Base-by-base conservation (phyloP, 805 yeast species). In the Alloascoidea africana region DNA sequence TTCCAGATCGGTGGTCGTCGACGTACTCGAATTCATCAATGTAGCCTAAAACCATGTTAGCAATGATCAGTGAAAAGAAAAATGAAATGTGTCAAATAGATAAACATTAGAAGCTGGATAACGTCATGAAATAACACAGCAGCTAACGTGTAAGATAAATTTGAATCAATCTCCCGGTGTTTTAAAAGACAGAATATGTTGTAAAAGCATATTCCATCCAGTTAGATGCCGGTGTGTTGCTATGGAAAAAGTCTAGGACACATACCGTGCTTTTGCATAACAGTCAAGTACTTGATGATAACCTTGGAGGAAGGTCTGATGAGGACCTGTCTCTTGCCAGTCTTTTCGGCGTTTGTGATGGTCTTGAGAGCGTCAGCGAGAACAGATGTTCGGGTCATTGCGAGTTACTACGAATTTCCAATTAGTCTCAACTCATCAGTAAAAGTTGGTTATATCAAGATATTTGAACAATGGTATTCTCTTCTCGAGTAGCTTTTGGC, bases 241-340 rank as follows among this genome's bases (percentile, higher is more conserved):
- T n/a, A n/a, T n/a, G n/a, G n/a, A n/a, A n/a, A n/a, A n/a, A n/a
- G n/a, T n/a, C n/a, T n/a, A n/a, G n/a, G n/a, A n/a, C n/a, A n/a
- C n/a, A n/a, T n/a, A n/a, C n/a, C 96, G 68, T 87, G 96, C 72
- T 76, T 84, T 75, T 87, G 96, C 83, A 87, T 86, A 57, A 87
- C 96, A 61, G 84, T 74, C 66, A 87, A 75, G 73, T 85, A 87
- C 73, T 85, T 87, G 80, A 87, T 76, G 73, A 87, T 86, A 58
- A 87, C 96, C 82, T 87, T 87, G 63, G 96, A 87, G 39, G 96
- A 85, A 52, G 96, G 96, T 78, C 96, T 83, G 71, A 87, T 81
- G 65, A 87, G 70, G 58, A 87, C 96, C 74, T 87, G 96, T 73
- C 96, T 83, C 77, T 87, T 87, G 70, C 96, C 96, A 70, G 95